These are phyloP conservation scores for Fusarium compactum DNA, from an alignment of 2,329 filamentous ascomycete species.

Conservation along the genomic window DNA sequence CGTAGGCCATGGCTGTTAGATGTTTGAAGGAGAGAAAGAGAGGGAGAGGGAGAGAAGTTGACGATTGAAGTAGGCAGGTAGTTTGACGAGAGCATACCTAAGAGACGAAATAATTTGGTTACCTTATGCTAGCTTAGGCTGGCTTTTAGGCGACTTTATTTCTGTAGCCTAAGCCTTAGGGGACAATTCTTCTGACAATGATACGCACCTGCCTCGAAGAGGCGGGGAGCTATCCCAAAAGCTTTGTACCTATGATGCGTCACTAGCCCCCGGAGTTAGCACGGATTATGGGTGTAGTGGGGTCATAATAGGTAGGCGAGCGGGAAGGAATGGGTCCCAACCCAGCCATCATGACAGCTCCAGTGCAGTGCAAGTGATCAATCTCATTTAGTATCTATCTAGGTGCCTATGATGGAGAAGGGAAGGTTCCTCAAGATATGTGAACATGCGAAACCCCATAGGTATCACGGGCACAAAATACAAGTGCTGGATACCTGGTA, in stretches of 20 bases:
- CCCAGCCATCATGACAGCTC: neutral
- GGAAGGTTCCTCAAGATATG: neutral
- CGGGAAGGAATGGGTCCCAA: conserved; percentile 1
- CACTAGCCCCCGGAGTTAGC: conserved; percentile 48
- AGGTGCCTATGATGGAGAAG: neutral
- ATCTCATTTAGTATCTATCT: neutral
- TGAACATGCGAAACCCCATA: neutral
- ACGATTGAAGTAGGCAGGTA: conserved; percentile 4
- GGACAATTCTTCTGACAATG: neutral
- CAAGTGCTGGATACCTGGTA: neutral
- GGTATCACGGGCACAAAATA: neutral
- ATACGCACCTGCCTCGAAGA: no score
- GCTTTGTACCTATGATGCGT: conserved; percentile 39
- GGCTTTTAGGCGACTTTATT: no score
- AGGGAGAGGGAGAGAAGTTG: neutral
- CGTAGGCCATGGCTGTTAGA: conserved; percentile 79
- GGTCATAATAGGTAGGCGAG: conserved; percentile 16
- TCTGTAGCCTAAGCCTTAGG: no score
- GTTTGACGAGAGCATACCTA: conserved; percentile 10
- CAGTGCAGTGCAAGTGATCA: neutral
- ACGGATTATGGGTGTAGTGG: conserved; percentile 40
- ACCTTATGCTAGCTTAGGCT: no score
- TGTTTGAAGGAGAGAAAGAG: conserved; percentile 1
- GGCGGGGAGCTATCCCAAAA: conserved; percentile 44
- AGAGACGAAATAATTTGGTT: no score